Evolutionary conservation across 2,329 filamentous ascomycete genomes (phyloP).

Genomic region (Claviceps maximensis): DNA sequence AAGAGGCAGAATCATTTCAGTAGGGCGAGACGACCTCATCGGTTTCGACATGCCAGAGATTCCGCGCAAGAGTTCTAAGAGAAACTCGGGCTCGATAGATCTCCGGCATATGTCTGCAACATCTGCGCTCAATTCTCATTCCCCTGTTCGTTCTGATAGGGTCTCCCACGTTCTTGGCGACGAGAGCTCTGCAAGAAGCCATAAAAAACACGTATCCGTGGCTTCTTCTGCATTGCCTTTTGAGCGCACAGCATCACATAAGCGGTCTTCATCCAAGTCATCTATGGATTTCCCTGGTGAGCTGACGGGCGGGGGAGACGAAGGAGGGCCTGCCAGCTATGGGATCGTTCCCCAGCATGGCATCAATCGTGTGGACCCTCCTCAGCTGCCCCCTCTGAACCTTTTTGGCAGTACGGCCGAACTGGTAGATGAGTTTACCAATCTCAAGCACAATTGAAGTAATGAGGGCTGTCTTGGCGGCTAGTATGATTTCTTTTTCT

Average conservation of each 20-base stretch:
- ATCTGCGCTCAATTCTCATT: constrained; percentile 2
- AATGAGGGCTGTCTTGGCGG: background rate
- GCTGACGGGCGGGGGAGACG: constrained; percentile 21
- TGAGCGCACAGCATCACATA: constrained; percentile 40
- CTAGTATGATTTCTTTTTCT: background rate
- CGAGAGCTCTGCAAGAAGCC: constrained; percentile 1
- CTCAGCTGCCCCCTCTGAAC: constrained; percentile 28
- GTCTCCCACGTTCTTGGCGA: constrained; percentile 8
- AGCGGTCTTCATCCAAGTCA: constrained; percentile 36
- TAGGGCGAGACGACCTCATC: background rate
- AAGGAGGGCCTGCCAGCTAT: constrained; percentile 39
- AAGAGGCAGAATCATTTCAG: background rate
- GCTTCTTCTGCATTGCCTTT: constrained; percentile 35
- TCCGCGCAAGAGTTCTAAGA: constrained; percentile 61
- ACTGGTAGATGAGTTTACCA: constrained; percentile 30
- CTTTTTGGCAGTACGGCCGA: constrained; percentile 43
- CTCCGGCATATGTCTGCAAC: constrained; percentile 11
- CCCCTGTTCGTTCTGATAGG: constrained; percentile 8
- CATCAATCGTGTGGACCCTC: constrained; percentile 38
- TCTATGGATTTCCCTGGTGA: constrained; percentile 36
- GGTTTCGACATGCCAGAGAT: constrained; percentile 37
- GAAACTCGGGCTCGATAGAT: constrained; percentile 33
- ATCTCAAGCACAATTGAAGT: background rate
- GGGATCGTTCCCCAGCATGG: constrained; percentile 46
- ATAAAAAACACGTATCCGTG: constrained; percentile 7